Evolutionary conservation across 75 land plant species (phyloP).

Genomic region (Cupressus sempervirens): DNA sequence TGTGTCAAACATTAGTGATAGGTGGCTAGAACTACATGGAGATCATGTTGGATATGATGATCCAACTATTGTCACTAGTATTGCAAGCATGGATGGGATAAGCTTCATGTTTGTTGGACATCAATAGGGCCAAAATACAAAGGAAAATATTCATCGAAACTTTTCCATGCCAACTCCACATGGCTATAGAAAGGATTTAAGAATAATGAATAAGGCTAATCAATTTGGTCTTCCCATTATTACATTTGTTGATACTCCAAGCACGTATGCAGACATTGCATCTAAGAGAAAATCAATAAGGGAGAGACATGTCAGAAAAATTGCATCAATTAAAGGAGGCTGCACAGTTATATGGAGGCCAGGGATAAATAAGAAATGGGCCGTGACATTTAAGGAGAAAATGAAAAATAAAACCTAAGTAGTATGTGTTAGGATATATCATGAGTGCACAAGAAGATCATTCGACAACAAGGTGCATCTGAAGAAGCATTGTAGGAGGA

Average conservation of each 20-base stretch:
- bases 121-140: conserved; percentile 91
- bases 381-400: too few relatives aligned
- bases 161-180: conserved; percentile 97
- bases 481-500: too few relatives aligned
- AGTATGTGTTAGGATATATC: too few relatives aligned
- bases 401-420: too few relatives aligned
- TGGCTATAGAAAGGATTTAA: conserved; percentile 87
- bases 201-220: conserved; percentile 88
- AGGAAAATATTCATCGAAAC: conserved; percentile 82
- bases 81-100: conserved; percentile 79
- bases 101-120: conserved; percentile 92
- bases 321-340: too few relatives aligned
- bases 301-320: too few relatives aligned
- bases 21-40: conserved; percentile 97
- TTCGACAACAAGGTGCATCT: too few relatives aligned
- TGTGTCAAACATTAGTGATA: too few relatives aligned
- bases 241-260: conserved; percentile 89
- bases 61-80: conserved; percentile 86
- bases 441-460: too few relatives aligned
- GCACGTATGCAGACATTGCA: conserved; percentile 84
- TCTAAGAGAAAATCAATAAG: conserved; percentile 80
- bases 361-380: too few relatives aligned
- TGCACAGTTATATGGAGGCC: too few relatives aligned
- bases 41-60: conserved; percentile 93
- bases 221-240: conserved; percentile 87